Evolutionary conservation across 768 basidiomycete species (phyloP).

Genomic region (Suillus variegatus): DNA sequence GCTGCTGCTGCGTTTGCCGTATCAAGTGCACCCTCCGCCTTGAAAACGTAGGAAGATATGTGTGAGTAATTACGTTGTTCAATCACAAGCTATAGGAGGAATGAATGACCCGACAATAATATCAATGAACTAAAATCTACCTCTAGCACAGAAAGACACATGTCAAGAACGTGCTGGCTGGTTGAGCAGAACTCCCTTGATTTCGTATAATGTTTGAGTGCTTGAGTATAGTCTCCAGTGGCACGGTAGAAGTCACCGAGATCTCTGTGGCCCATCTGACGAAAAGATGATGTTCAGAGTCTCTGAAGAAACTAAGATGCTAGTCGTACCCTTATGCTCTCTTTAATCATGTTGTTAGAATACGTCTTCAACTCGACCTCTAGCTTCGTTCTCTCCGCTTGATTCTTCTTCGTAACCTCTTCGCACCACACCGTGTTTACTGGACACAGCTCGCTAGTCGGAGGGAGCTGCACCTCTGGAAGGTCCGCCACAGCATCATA

Average conservation of each 20-base stretch:
- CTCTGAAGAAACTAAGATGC: not conserved
- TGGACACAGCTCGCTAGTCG: constrained; percentile 46
- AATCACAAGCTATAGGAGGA: constrained; percentile 62
- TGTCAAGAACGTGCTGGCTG: constrained; percentile 89
- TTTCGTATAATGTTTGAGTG: constrained; percentile 86
- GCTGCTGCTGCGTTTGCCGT: constrained; percentile 44
- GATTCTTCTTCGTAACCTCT: constrained; percentile 61
- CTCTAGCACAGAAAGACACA: constrained; percentile 84
- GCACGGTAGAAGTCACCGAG: constrained; percentile 78
- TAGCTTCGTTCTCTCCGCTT: constrained; percentile 75
- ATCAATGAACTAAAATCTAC: constrained; percentile 36
- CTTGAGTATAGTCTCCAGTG: constrained; percentile 66
- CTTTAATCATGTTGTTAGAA: constrained; percentile 96
- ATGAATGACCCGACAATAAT: not conserved
- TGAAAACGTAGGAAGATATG: constrained; percentile 90
- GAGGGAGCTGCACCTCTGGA: constrained; percentile 43
- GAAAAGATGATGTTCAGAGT: not conserved
- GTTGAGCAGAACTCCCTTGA: constrained; percentile 92
- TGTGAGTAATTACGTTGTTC: constrained; percentile 87
- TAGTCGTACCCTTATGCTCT: constrained; percentile 82
- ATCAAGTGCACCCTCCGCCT: constrained; percentile 91
- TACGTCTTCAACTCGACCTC: constrained; percentile 96
- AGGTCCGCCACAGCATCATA: constrained; percentile 50
- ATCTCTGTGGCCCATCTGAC: constrained; percentile 88
- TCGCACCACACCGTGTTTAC: constrained; percentile 77